Base-by-base conservation (phyloP, 805 yeast species). In the Yamadazyma endophytica region DNA sequence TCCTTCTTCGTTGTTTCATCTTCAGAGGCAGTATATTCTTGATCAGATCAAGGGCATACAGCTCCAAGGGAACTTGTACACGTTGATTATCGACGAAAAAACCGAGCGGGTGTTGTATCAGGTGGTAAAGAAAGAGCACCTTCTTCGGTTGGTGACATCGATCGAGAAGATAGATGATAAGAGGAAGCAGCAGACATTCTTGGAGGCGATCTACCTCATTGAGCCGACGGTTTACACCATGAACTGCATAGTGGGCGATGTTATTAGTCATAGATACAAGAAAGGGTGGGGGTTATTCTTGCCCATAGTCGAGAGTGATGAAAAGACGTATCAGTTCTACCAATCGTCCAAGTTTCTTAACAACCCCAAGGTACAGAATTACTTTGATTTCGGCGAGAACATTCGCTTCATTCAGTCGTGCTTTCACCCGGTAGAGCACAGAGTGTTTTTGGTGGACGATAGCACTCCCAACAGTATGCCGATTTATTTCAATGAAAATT, bases 201-300 rank as follows among this genome's bases (percentile, higher is more conserved):
- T 85, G 26, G 90, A 82, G 43, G 97, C 88, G 5, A 63, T 92
- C 7, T 92, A 92, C 56, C 60, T 92, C 17, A 56, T 87, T 12
- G 84, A 82, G 30, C 88, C 95, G 1, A 58, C 77, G 4, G 57
- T 61, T 21, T 86, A 74, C 58, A 75, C 81, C 22, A 59, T 87
- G 36, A 81, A 79, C 35, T 89, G 97, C 56, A 68, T 92, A 13
- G 56, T 77, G 28, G 79, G 89, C 0, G 98, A 92, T 56, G 70
- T 74, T 7, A 62, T 66, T 13, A 82, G 90, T 1, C 64, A 73
- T n/a, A 71, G 94, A 35, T 92, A 89, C 58, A 76, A 76, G 33
- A 72, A 68, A 24, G 89, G 89, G 1, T 80, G 83, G 52, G 70
- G 86, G 5, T 70, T 83, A 37, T 78, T 90, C 45, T 58, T 84